Conservation (phyloP, 2,329 filamentous ascomycete genomes). For the Aspergillus ochraceus region DNA sequence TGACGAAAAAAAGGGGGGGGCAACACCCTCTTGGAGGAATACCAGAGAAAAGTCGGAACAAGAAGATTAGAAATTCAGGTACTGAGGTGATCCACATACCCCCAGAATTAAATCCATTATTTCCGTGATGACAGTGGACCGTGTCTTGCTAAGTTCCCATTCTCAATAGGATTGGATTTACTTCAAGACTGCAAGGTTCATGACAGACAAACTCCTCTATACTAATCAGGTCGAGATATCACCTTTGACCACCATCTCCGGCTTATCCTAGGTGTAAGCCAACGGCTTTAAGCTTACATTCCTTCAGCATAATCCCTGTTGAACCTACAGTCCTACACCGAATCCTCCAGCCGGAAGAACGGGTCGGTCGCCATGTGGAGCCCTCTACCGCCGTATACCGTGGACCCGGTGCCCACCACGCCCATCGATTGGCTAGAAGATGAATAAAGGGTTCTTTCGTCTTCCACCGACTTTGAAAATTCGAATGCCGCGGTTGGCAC, state of each 20-base stretch:
- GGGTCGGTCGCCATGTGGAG: background rate
- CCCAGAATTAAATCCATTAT: constrained; percentile 3
- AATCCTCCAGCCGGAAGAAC: background rate
- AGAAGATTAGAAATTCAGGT: constrained; percentile 1
- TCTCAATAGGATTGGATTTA: background rate
- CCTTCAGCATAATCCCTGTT: background rate
- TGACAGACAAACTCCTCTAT: background rate
- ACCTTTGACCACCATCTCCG: background rate
- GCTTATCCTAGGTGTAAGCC: background rate
- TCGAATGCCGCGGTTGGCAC: background rate
- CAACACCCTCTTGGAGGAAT: background rate
- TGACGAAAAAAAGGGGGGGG: background rate
- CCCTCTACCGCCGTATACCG: background rate
- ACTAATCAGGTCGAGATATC: background rate
- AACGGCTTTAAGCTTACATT: background rate
- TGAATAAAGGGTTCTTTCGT: background rate
- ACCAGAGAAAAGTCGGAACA: background rate
- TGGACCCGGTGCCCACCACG: background rate
- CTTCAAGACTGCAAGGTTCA: background rate
- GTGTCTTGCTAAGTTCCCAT: background rate
- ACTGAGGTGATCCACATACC: background rate
- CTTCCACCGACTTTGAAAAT: background rate
- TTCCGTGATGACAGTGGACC: constrained; percentile 7
- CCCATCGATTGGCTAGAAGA: background rate
- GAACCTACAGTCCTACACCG: background rate